phyloP scores from a whole-genome alignment of 345 rosid genomes.

The Aethionema arabicum region DNA sequence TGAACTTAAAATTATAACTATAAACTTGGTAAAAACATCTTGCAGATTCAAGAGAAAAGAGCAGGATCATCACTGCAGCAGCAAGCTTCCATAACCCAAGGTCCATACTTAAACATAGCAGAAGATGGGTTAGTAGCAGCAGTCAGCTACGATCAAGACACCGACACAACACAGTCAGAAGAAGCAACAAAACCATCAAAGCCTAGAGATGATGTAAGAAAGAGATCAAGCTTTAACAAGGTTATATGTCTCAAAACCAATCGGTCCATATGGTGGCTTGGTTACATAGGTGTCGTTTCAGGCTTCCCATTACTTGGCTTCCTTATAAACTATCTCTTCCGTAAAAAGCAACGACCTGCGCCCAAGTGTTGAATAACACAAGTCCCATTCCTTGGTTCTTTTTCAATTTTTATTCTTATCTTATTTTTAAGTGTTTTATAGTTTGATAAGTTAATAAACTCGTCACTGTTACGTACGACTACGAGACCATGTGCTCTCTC shows the following conservation, averaged over 20 bases:
- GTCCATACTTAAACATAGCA: constrained; percentile 57
- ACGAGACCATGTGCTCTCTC: neutral
- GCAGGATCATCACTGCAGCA: constrained; percentile 28
- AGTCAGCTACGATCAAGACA: constrained; percentile 41
- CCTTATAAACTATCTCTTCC: constrained; percentile 39
- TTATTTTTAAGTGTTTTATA: neutral
- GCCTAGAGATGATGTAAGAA: constrained; percentile 24
- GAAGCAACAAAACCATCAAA: constrained; percentile 28
- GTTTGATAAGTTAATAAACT: constrained; percentile 5
- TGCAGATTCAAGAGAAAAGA: constrained; percentile 41
- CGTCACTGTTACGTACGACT: neutral
- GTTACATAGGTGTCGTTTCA: constrained; percentile 53
- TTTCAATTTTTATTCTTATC: neutral
- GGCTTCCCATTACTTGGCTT: constrained; percentile 68
- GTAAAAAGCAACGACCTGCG: constrained; percentile 45
- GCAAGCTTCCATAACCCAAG: constrained; percentile 63
- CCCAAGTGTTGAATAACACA: constrained; percentile 17
- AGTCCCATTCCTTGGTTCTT: constrained; percentile 6
- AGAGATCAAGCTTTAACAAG: constrained; percentile 45
- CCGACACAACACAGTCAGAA: constrained; percentile 19
- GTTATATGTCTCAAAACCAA: constrained; percentile 40
- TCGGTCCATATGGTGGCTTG: constrained; percentile 56
- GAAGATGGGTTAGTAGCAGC: constrained; percentile 77
- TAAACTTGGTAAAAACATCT: neutral
- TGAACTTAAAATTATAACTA: neutral